phyloP scores from a whole-genome alignment of 441 rosid species.

The Eruca vesicaria region DNA sequence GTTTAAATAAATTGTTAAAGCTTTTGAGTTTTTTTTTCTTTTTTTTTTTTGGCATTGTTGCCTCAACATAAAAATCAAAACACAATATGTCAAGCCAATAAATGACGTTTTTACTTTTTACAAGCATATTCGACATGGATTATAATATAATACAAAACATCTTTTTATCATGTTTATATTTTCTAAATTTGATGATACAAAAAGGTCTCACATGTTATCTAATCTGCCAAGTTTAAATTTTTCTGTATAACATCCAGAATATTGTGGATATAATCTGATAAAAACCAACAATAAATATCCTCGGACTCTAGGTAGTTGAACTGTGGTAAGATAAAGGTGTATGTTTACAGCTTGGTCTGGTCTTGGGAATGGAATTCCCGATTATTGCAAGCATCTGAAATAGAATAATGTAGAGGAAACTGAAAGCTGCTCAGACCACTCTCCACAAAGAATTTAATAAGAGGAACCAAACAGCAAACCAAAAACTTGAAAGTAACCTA shows the following conservation, averaged over 20 bases:
- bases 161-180: not conserved
- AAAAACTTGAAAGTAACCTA: too few relatives aligned
- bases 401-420: too few relatives aligned
- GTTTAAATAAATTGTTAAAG: not conserved
- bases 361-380: too few relatives aligned
- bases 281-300: too few relatives aligned
- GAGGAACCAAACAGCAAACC: too few relatives aligned
- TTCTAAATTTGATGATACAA: not conserved
- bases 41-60: not conserved
- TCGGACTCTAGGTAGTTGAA: too few relatives aligned
- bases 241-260: not conserved
- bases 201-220: not conserved
- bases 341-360: too few relatives aligned
- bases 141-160: not conserved
- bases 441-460: too few relatives aligned
- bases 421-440: too few relatives aligned
- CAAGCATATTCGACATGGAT: not conserved
- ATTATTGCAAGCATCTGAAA: too few relatives aligned
- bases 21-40: not conserved
- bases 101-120: not conserved
- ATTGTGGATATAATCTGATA: not conserved
- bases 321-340: too few relatives aligned
- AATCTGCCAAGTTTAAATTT: not conserved
- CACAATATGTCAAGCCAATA: not conserved
- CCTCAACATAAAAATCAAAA: not conserved